phyloP scores from a whole-genome alignment of 2,329 filamentous ascomycete genomes.

The Parascedosporium putredinis region DNA sequence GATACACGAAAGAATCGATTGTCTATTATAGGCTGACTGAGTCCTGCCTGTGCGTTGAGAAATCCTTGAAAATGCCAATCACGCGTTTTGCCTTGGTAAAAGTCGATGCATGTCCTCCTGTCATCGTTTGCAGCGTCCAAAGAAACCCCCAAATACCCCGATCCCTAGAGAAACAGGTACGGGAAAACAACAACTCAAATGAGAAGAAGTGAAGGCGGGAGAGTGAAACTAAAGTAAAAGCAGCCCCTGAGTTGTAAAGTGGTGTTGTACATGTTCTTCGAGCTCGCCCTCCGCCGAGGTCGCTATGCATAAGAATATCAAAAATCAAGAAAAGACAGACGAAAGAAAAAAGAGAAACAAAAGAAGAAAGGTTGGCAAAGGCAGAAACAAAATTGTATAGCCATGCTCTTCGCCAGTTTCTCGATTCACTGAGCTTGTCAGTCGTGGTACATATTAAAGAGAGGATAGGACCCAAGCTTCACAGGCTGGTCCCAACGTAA shows the following conservation, averaged over 20 bases:
- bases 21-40: too few species aligned
- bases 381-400: not conserved
- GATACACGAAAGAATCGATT: too few species aligned
- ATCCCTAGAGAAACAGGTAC: not conserved
- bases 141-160: not conserved
- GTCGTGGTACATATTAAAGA: too few species aligned
- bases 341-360: not conserved
- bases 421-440: too few species aligned
- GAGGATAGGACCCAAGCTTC: too few species aligned
- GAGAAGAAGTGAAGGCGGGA: not conserved
- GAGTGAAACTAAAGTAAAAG: not conserved
- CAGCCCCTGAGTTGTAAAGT: too few species aligned
- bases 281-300: not conserved
- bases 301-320: not conserved
- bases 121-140: not conserved
- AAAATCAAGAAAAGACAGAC: too few species aligned
- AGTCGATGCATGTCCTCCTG: not conserved
- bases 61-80: not conserved
- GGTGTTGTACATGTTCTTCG: not conserved
- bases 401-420: too few species aligned
- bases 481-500: too few species aligned
- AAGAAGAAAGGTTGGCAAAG: not conserved
- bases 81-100: not conserved
- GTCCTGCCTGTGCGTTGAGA: not conserved
- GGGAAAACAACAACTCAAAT: conserved; percentile 4